phyloP scores from a whole-genome alignment of 208 protist species.

The Crithidia fasciculata region DNA sequence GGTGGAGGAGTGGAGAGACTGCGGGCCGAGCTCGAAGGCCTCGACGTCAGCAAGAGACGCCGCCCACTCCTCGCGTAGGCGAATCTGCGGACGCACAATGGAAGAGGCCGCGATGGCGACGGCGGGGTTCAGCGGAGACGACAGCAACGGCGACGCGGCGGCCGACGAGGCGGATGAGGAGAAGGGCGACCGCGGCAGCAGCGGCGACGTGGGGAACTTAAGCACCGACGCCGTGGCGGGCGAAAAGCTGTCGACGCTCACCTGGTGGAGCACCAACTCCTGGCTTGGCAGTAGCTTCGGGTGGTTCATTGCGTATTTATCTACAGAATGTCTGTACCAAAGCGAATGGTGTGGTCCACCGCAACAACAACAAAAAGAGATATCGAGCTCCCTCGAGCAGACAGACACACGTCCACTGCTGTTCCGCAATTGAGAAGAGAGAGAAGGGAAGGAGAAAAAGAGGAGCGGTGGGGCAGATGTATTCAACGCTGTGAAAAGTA shows the following conservation, averaged over 20 bases:
- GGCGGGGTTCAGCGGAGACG: conserved; percentile 18
- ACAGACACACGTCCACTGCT: neutral
- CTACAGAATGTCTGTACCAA: no score
- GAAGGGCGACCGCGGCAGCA: conserved; percentile 27
- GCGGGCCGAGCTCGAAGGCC: conserved; percentile 37
- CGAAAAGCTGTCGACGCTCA: conserved; percentile 54
- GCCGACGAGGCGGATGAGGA: conserved; percentile 2
- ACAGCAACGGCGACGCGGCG: conserved; percentile 2
- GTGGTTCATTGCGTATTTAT: conserved; percentile 40
- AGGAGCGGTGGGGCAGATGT: neutral
- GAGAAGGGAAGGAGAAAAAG: neutral
- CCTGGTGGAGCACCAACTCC: conserved; percentile 66
- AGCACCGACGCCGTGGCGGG: conserved; percentile 25
- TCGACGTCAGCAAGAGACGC: conserved; percentile 40
- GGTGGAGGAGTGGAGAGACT: conserved; percentile 24
- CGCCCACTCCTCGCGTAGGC: conserved; percentile 53
- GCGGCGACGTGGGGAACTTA: conserved; percentile 32
- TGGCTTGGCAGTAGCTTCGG: conserved; percentile 63
- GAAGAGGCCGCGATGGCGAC: conserved; percentile 46
- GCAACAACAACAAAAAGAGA: no score
- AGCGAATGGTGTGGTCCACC: no score
- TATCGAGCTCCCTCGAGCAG: no score
- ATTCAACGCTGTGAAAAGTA: neutral
- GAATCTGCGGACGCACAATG: conserved; percentile 65
- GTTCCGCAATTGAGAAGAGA: neutral